Percentiles rank a stretch among this genome's conserved stretches.
Evolutionary conservation across 2,329 filamentous ascomycete genomes (phyloP).

Genomic region (Colletotrichum plurivorum): DNA sequence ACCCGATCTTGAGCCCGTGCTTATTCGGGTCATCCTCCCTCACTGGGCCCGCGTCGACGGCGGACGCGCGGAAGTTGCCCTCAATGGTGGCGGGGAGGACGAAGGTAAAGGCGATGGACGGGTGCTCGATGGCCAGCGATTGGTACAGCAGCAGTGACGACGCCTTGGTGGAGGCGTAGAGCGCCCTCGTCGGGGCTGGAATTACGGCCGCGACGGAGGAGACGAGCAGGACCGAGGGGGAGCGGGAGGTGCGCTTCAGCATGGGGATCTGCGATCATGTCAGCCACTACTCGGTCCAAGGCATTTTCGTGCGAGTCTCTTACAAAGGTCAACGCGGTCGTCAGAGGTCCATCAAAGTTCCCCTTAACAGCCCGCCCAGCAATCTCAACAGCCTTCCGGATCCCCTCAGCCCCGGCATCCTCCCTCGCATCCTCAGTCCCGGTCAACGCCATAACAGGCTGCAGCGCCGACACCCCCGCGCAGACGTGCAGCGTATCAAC

Average conservation of each 20-base stretch:
- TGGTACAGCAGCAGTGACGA: conserved; percentile 26
- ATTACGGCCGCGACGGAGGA: conserved; percentile 33
- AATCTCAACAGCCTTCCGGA: conserved; percentile 16
- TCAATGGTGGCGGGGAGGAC: conserved; percentile 32
- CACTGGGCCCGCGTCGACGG: conserved; percentile 24
- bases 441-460: conserved; percentile 32
- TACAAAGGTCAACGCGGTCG: conserved; percentile 27
- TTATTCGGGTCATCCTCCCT: conserved; percentile 31
- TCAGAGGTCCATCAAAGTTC: conserved; percentile 27
- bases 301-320: background rate
- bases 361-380: conserved; percentile 28
- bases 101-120: conserved; percentile 27
- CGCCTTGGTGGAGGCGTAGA: conserved; percentile 31
- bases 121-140: conserved; percentile 31
- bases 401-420: conserved; percentile 19
- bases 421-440: conserved; percentile 6
- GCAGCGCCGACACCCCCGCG: conserved; percentile 27
- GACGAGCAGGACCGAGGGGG: conserved; percentile 23
- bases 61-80: conserved; percentile 32
- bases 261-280: conserved; percentile 25
- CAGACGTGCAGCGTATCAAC: conserved; percentile 29
- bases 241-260: conserved; percentile 26
- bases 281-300: background rate
- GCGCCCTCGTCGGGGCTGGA: conserved; percentile 26
- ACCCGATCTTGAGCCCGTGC: conserved; percentile 23